A percentile compares a stretch with the other conserved stretches of the same genome.
These are phyloP conservation scores for Rhodotorula sp. DNA, from an alignment of 1,284 basidiomycete genomes.

Conservation along the genomic window DNA sequence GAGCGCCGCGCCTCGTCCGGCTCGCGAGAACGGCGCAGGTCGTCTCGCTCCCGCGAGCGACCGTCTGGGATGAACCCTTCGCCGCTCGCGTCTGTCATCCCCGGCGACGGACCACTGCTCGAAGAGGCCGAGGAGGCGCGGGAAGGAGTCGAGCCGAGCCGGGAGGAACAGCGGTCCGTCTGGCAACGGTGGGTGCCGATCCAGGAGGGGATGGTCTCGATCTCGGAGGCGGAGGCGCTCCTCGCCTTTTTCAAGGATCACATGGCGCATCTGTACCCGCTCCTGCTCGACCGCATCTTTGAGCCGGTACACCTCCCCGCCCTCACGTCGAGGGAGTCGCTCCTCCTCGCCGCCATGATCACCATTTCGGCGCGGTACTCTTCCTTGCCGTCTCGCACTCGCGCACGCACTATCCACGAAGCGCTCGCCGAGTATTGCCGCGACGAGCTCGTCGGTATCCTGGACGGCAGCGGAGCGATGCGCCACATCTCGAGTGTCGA, in stretches of 20 bases:
- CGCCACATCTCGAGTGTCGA: constrained; percentile 37
- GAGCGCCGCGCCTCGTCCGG: background rate
- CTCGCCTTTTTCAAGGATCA: constrained; percentile 34
- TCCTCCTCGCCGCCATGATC: constrained; percentile 36
- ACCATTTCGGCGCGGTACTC: constrained; percentile 38
- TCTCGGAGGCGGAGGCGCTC: constrained; percentile 31
- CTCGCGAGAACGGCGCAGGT: background rate
- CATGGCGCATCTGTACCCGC: constrained; percentile 37
- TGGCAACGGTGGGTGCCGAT: constrained; percentile 36
- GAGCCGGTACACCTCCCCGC: constrained; percentile 24
- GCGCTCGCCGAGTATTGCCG: constrained; percentile 30
- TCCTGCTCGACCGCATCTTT: constrained; percentile 35
- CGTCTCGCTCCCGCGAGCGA: constrained; percentile 1
- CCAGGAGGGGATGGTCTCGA: constrained; percentile 24
- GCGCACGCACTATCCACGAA: constrained; percentile 26
- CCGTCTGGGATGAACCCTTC: background rate
- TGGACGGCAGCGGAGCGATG: constrained; percentile 27
- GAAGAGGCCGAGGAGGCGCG: background rate
- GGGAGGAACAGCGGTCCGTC: background rate
- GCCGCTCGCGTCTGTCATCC: background rate
- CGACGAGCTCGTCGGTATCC: constrained; percentile 26
- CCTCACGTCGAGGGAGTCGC: constrained; percentile 33
- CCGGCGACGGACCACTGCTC: background rate
- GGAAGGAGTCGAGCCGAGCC: background rate
- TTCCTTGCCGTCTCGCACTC: constrained; percentile 17